Base-by-base conservation (phyloP, 139 green algal genomes). In the Asterochloris erici region DNA sequence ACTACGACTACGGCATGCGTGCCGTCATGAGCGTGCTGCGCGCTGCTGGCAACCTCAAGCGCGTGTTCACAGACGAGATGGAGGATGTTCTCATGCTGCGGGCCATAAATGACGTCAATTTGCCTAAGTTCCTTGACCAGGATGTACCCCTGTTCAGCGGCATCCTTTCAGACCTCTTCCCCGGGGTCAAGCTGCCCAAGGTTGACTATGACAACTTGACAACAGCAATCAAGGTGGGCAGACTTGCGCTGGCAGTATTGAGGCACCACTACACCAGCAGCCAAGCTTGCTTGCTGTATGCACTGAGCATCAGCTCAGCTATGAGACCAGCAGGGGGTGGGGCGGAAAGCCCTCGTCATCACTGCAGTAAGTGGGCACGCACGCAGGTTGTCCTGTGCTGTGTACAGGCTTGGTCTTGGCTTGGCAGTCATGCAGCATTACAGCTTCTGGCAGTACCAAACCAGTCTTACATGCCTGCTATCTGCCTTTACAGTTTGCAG, bases 1-100 rank as follows among this genome's bases (percentile, higher is more conserved):
- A 93, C 82, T 93, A 93, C 84, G 94, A 97, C 88, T 95, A 94
- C 89, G 94, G 94, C 82, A 97, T 98, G 94, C 90, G 94, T 27
- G 93, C 93, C 19, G 81, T 98, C 19, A 96, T 96, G 89, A 93
- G 86, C 68, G 92, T 98, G 87, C 89, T 98, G 29, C 91, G 95
- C 15, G 96, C 96, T 91, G 94, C 94, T 14, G 94, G 93, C 28
- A 82, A 85, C 24, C 91, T 97, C 2, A 96, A 96, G 90, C 89
- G 93, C 38, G 87, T 88, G 68, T 90, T 93, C 86, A 92, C 92
- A n/a, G 85, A 91, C 26, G 83, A 94, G 26, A 66, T 29, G 26
- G 93, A 96, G 86, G 90, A 95, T 77, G 84, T 93, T 63, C 87
- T 94, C 78, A 86, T 96, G 68, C 93, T 96, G 80, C 87, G 90